A percentile compares a stretch with the other conserved stretches of the same genome.
phyloP scores from a whole-genome alignment of 2,329 filamentous ascomycete genomes.

The Trichocomaceae sp. region DNA sequence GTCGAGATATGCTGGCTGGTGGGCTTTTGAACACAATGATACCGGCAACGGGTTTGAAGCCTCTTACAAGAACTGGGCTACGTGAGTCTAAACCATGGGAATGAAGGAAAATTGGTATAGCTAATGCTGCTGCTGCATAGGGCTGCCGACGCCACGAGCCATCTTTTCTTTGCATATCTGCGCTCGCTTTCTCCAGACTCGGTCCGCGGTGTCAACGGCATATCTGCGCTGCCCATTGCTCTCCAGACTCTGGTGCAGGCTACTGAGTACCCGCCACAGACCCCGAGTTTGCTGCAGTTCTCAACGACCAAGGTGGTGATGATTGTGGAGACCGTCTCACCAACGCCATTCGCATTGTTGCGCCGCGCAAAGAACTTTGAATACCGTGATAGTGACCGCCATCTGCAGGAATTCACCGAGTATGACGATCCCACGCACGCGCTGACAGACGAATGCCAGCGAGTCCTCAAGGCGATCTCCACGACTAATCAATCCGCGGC shows the following conservation, averaged over 20 bases:
- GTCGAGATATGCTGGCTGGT: conserved; percentile 94
- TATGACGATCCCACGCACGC: conserved; percentile 84
- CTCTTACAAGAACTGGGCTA: conserved; percentile 82
- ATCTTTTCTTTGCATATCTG: conserved; percentile 96
- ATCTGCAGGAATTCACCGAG: conserved; percentile 77
- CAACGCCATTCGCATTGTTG: conserved; percentile 84
- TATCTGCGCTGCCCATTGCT: conserved; percentile 80
- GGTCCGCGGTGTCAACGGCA: conserved; percentile 62
- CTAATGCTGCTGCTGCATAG: conserved; percentile 38
- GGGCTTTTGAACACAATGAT: conserved; percentile 91
- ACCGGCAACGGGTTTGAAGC: conserved; percentile 87
- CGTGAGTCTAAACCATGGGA: conserved; percentile 49
- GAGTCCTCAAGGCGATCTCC: conserved; percentile 83
- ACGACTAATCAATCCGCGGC: conserved; percentile 78
- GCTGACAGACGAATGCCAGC: conserved; percentile 85
- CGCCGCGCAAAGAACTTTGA: conserved; percentile 91
- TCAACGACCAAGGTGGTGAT: conserved; percentile 86
- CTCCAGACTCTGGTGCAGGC: conserved; percentile 85
- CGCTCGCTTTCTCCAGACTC: conserved; percentile 79
- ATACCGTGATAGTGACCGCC: conserved; percentile 80
- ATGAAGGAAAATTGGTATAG: conserved; percentile 23
- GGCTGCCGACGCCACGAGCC: conserved; percentile 89
- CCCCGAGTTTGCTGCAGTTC: conserved; percentile 68
- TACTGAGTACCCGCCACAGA: conserved; percentile 86
- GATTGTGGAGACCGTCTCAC: conserved; percentile 92